Base-by-base conservation (phyloP, 768 basidiomycete species). In the Leccinum truebloodii region DNA sequence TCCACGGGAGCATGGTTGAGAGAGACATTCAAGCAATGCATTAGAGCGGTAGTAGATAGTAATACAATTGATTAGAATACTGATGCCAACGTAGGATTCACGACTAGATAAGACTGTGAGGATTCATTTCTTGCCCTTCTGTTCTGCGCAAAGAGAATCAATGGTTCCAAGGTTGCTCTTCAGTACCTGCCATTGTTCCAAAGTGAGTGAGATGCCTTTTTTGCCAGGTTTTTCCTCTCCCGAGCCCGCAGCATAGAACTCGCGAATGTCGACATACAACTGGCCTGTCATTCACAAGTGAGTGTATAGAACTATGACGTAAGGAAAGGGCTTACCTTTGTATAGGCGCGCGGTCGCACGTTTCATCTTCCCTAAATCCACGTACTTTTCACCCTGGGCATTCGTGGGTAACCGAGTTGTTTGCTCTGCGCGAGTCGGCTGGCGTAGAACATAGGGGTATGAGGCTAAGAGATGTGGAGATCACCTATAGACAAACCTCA, bases 141-240 rank as follows among this genome's bases (percentile, higher is more conserved):
- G 57, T 32, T 71, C 67, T 35, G 65, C 74, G 55, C 89, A 76
- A 26, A 87, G 72, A 5, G 77, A 67, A 67, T 90, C 87, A 56
- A 92, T 80, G n/a, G 68, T 72, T 10, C 66, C 65, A 1, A 73
- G 63, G 41, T 75, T 73, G 16, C 69, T 70, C 68, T 83, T 87
- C 56, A 92, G 74, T 12, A 69, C 66, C 50, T 86, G 75, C 88
- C 88, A 89, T 83, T 89, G 89, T 20, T 92, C 90, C 3, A 76
- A 52, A 14, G 76, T 71, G 28, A 94, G 77, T 0, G 87, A 81
- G 55, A 93, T 89, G 9, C 90, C 92, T 66, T 92, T 94, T 73
- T 91, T 93, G 0, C 90, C 89, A 0, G 92, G 91, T 62, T 88
- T 90, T 63, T 83, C 80, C 4, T 86, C 85, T 6, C 86, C 84